Percentiles rank a stretch among this genome's conserved stretches.
Conservation (phyloP, 2,329 filamentous ascomycete species). For the Cladosporium sp. region DNA sequence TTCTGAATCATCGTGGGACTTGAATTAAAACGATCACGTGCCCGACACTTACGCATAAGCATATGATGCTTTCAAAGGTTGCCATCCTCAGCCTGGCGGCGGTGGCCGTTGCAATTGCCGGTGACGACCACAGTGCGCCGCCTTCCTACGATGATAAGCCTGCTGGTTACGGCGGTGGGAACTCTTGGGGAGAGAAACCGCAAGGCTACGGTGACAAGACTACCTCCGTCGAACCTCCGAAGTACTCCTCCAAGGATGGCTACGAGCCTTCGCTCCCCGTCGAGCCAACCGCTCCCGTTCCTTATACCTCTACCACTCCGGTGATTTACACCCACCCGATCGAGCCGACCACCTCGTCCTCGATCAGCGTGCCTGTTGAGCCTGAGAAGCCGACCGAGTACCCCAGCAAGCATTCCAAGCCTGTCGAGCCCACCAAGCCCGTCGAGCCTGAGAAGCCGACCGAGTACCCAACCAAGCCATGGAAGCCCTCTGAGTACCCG, state of each 20-base stretch:
- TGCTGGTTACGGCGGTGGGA: not conserved
- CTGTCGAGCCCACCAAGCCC: not conserved
- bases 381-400: not conserved
- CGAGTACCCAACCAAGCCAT: not conserved
- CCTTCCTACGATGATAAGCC: not conserved
- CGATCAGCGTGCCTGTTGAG: not conserved
- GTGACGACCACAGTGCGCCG: not conserved
- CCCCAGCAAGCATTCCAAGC: not conserved
- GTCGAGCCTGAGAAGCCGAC: not conserved
- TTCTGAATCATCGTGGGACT: not conserved
- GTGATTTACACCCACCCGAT: slow-evolving; percentile 2
- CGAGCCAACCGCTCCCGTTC: not conserved
- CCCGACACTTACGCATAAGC: not conserved
- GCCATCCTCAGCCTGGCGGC: slow-evolving; percentile 5
- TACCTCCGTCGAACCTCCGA: not conserved
- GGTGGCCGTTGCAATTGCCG: not conserved
- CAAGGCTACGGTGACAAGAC: not conserved
- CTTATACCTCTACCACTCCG: not conserved
- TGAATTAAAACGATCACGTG: not conserved
- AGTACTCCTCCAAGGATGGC: not conserved
- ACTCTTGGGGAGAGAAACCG: not conserved
- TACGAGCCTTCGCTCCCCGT: not conserved
- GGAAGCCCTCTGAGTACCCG: too few species aligned
- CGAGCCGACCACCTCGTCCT: not conserved
- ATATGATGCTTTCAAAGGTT: slow-evolving; percentile 4